Conservation (phyloP, 208 protist genomes). For the Leishmania amazonensis region DNA sequence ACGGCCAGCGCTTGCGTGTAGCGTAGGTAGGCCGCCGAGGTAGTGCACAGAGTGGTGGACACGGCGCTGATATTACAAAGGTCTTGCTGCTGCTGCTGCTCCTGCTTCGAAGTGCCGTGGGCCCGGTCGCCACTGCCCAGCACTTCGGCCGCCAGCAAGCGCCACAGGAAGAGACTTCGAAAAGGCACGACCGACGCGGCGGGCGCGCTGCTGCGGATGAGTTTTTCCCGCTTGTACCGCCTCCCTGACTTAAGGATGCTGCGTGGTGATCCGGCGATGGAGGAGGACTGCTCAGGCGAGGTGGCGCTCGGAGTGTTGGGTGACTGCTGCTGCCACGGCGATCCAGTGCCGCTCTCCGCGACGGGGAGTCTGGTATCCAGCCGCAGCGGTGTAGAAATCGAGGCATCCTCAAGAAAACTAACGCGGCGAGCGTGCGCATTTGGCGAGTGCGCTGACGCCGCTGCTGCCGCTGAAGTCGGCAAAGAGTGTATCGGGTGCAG, state of each 20-base stretch:
- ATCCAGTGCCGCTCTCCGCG: neutral
- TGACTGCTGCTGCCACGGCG: neutral
- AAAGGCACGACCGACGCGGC: constrained; percentile 40
- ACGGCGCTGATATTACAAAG: neutral
- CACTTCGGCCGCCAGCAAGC: constrained; percentile 37
- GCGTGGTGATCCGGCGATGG: constrained; percentile 10
- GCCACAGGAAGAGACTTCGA: constrained; percentile 35
- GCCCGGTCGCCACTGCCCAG: constrained; percentile 6
- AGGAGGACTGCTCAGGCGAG: constrained; percentile 2
- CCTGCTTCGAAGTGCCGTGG: neutral
- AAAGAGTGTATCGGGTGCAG: neutral
- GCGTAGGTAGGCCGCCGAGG: constrained; percentile 26
- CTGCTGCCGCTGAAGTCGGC: constrained; percentile 1
- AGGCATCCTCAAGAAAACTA: constrained; percentile 7
- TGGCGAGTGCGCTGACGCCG: neutral
- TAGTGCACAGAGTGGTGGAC: constrained; percentile 18
- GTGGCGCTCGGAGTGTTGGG: neutral
- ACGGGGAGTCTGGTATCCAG: neutral
- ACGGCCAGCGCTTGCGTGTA: constrained; percentile 27
- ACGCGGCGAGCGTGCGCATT: neutral
- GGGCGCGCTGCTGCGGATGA: constrained; percentile 43
- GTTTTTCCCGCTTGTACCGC: constrained; percentile 36
- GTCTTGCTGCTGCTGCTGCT: neutral
- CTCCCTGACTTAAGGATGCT: constrained; percentile 59
- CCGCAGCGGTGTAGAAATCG: neutral